A percentile compares a stretch with the other conserved stretches of the same genome.
Evolutionary conservation across 495 filamentous ascomycete genomes (phyloP).

Genomic region (Aspergillus heteromorphus): DNA sequence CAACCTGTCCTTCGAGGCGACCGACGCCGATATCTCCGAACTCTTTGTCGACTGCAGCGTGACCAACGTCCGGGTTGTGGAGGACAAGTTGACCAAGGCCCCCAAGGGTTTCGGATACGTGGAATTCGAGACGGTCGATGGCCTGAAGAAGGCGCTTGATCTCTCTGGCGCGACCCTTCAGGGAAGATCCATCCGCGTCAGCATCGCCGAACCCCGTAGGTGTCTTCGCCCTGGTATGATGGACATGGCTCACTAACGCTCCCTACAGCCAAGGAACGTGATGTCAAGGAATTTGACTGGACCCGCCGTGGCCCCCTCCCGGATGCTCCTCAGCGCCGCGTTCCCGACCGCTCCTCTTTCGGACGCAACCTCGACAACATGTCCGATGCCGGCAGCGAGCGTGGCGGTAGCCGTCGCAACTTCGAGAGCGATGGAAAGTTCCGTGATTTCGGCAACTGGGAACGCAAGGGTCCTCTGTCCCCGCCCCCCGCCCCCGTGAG

Average conservation of each 20-base stretch:
- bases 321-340: constrained; percentile 53
- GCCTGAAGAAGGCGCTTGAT: constrained; percentile 84
- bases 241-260: constrained; percentile 22
- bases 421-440: constrained; percentile 73
- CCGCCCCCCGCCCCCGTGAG: constrained; percentile 53
- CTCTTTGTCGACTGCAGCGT: constrained; percentile 83
- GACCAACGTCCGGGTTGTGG: constrained; percentile 87
- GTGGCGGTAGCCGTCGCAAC: constrained; percentile 44
- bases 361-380: constrained; percentile 46
- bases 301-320: constrained; percentile 86
- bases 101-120: constrained; percentile 98
- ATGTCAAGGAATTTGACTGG: constrained; percentile 60
- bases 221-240: constrained; percentile 11
- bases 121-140: constrained; percentile 83
- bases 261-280: constrained; percentile 65
- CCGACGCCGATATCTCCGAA: constrained; percentile 67
- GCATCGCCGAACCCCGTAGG: constrained; percentile 81
- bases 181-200: constrained; percentile 82
- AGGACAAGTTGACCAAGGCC: constrained; percentile 83
- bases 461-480: constrained; percentile 87
- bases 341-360: constrained; percentile 43
- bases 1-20: constrained; percentile 92
- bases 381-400: constrained; percentile 50
- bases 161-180: constrained; percentile 73
- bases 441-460: constrained; percentile 89